Evolutionary conservation across 345 rosid genomes (phyloP).

Genomic region (Syzygium aqueum): DNA sequence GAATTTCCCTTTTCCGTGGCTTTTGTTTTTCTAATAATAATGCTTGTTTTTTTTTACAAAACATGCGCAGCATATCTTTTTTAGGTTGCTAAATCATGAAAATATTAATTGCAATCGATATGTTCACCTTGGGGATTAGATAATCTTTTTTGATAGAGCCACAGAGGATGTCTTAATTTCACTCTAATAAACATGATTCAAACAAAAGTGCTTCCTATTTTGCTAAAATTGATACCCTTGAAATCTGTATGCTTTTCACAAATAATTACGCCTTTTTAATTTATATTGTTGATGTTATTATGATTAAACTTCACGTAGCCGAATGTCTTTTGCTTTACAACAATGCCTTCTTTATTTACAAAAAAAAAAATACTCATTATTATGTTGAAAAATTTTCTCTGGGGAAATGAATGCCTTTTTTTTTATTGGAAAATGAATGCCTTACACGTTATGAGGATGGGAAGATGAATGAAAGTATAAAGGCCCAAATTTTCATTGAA

Average conservation of each 20-base stretch:
- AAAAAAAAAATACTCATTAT: background rate
- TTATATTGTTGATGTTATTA: background rate
- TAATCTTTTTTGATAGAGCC: background rate
- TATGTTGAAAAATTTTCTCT: background rate
- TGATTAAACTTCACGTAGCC: rapidly evolving
- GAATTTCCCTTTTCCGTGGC: background rate
- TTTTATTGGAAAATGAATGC: background rate
- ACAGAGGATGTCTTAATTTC: background rate
- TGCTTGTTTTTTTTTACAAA: background rate
- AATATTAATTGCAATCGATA: background rate
- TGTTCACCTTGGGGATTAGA: background rate
- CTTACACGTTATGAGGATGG: background rate
- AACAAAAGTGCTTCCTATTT: background rate
- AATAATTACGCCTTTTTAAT: background rate
- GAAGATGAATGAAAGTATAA: background rate
- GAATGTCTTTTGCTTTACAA: background rate
- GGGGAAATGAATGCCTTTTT: background rate
- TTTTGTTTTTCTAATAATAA: background rate
- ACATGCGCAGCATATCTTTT: background rate
- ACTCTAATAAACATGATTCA: too few relatives aligned
- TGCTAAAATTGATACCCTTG: background rate
- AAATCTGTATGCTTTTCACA: background rate
- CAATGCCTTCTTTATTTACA: background rate
- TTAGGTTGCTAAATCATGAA: background rate
- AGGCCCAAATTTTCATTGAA: background rate